phyloP scores from a whole-genome alignment of 2,329 filamentous ascomycete genomes.

The Neospermospora avenae region DNA sequence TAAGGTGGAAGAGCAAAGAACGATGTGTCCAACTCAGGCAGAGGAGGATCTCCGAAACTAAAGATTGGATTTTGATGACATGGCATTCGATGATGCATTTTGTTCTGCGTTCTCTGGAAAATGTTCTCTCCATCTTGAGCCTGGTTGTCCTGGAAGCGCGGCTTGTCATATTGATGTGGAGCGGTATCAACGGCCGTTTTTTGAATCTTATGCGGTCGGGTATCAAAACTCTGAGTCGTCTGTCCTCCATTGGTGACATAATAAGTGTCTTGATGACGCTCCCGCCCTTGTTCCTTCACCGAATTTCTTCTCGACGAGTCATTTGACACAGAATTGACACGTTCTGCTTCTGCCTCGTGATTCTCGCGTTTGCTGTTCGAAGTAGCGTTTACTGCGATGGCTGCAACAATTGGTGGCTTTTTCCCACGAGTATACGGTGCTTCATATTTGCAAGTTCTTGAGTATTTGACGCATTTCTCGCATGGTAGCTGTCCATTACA shows the following conservation, averaged over 20 bases:
- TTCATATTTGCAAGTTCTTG: conserved; percentile 11
- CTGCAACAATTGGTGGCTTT: conserved; percentile 10
- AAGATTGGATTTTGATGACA: conserved; percentile 12
- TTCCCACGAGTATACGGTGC: conserved; percentile 14
- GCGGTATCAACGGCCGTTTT: neutral
- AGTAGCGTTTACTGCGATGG: neutral
- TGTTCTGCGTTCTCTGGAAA: conserved; percentile 11
- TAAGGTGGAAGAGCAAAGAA: conserved; percentile 35
- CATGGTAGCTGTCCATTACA: conserved; percentile 17
- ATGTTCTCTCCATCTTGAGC: neutral
- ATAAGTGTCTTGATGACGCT: neutral
- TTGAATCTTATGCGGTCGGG: neutral
- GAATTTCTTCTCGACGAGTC: neutral
- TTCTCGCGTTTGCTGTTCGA: neutral
- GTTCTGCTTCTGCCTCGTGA: neutral
- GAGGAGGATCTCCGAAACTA: conserved; percentile 13
- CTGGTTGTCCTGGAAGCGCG: neutral
- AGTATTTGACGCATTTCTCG: conserved; percentile 14
- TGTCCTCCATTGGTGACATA: neutral
- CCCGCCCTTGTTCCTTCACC: neutral
- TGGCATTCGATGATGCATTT: neutral
- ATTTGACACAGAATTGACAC: neutral
- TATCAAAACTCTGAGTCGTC: neutral
- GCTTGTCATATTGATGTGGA: neutral
- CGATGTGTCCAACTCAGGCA: conserved; percentile 37